Base-by-base conservation (phyloP, 106 monocot species). In the Allium fistulosum region DNA sequence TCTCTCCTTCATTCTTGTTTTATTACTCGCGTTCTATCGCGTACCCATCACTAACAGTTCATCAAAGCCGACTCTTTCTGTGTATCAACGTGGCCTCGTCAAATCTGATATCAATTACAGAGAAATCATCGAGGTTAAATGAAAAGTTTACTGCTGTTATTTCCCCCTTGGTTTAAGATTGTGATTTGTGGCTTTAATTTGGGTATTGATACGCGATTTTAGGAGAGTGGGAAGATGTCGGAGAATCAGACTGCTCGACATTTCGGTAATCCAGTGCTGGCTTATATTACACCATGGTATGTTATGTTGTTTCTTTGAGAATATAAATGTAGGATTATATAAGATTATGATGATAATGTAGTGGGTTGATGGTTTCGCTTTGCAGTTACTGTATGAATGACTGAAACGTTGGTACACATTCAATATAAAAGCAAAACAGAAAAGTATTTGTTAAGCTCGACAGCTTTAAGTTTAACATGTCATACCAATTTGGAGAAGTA, bases 281-380 rank as follows among this genome's bases (percentile, higher is more conserved):
- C 92, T 22, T 97, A 97, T 71, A 76, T 97, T 17, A 97, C 97
- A 63, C 97, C 97, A 13, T 97, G 97, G 97, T 88, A 53, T 50
- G 50, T 17, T 66, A 11, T 9, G 10, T 61, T 8, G 3, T 61
- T 28, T 61, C 2, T 28, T 27, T 61, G 37, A 37, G 37, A 37
- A 37, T 37, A 37, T 5, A 37, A 37, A 37, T 5, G 37, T 37
- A 37, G 37, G 37, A 37, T 37, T 37, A 37, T 5, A 37, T 2
- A 37, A 37, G 37, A 37, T 37, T 1, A 37, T 37, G 37, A 37
- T 37, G 37, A 37, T 37, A 37, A 37, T 37, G 37, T 37, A 37
- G 37, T 37, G 5, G 37, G 37, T 37, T 37, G 5, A 37, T 37
- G 37, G 5, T 37, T 37, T 37, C 37, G 5, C 37, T 37, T 37